Conservation (phyloP, 2,329 filamentous ascomycete genomes). For the Fusarium pininemorale region DNA sequence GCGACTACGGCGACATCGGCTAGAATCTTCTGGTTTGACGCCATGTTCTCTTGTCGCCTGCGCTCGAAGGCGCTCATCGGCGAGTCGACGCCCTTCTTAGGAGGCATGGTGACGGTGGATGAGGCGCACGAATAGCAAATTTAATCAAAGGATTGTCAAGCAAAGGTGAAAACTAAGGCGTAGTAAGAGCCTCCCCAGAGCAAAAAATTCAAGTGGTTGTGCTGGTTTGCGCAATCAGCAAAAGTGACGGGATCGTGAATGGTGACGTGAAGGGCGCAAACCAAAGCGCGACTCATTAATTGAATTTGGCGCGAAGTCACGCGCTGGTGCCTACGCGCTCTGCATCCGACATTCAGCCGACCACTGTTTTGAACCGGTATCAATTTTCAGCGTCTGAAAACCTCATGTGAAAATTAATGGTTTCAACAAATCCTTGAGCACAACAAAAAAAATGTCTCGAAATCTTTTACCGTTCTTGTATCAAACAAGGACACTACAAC, state of each 20-base stretch:
- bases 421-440: not conserved
- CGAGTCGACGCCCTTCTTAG: slow-evolving; percentile 50
- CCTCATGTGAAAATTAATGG: slow-evolving; percentile 14
- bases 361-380: not conserved
- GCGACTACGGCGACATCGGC: slow-evolving; percentile 79
- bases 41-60: slow-evolving; percentile 85
- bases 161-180: not conserved
- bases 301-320: slow-evolving; percentile 48
- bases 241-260: slow-evolving; percentile 9
- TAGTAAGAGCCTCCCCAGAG: not conserved
- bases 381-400: slow-evolving; percentile 26
- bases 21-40: slow-evolving; percentile 81
- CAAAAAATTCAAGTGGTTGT: not conserved
- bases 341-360: slow-evolving; percentile 36
- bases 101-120: slow-evolving; percentile 49
- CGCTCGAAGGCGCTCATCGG: slow-evolving; percentile 86
- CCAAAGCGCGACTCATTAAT: slow-evolving; percentile 38
- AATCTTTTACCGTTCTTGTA: slow-evolving; percentile 75
- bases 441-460: slow-evolving; percentile 51
- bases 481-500: slow-evolving; percentile 69
- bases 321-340: slow-evolving; percentile 29
- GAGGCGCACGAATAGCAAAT: not conserved
- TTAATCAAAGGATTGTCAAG: not conserved
- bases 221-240: not conserved
- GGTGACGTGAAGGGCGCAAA: slow-evolving; percentile 28